Conservation (phyloP, 257 asterid genomes). For the Anisodus tanguticus region DNA sequence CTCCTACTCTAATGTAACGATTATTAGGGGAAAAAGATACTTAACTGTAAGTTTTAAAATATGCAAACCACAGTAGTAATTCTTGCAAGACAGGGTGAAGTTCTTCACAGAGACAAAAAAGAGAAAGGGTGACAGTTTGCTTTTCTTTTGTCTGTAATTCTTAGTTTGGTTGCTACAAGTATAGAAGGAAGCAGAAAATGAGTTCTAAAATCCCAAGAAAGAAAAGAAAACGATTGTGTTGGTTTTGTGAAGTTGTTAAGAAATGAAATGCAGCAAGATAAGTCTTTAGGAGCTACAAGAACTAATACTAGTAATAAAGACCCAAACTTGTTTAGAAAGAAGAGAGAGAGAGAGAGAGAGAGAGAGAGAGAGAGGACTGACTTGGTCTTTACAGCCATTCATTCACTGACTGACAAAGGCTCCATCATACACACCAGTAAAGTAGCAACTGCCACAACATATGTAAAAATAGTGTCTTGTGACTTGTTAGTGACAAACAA, state of each 20-base stretch:
- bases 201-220: neutral
- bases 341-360: neutral
- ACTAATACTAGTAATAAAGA: conserved; percentile 8
- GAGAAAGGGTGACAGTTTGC: neutral
- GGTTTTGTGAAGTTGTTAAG: neutral
- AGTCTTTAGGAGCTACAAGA: conserved; percentile 22
- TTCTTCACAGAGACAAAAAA: conserved; percentile 15
- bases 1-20: neutral
- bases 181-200: neutral
- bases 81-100: conserved; percentile 26
- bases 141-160: neutral
- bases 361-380: conserved; percentile 45
- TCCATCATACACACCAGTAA: conserved; percentile 59
- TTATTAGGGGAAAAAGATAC: neutral
- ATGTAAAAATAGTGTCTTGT: conserved; percentile 28
- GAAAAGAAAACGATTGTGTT: neutral
- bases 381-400: conserved; percentile 73
- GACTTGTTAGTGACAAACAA: conserved; percentile 33
- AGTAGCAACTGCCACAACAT: conserved; percentile 51
- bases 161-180: neutral
- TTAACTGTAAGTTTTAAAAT: conserved; percentile 7
- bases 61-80: conserved; percentile 31
- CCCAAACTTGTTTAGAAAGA: neutral
- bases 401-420: conserved; percentile 82
- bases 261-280: neutral